Evolutionary conservation across 1,284 basidiomycete species (phyloP).

Genomic region (Pseudozyma sp.): DNA sequence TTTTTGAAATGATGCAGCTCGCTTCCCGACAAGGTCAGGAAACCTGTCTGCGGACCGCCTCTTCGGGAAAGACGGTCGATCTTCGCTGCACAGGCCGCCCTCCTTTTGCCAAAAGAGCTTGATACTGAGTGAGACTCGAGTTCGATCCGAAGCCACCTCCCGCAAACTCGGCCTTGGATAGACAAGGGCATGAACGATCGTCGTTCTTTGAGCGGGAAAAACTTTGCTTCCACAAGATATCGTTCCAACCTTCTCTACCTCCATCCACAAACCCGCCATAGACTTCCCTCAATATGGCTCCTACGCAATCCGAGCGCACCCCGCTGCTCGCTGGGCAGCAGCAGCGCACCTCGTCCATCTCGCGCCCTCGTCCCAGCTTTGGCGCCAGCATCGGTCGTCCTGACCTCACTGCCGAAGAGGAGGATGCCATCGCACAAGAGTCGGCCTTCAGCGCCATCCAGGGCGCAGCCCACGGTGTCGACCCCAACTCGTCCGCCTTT

Average conservation of each 20-base stretch:
- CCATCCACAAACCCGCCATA: neutral
- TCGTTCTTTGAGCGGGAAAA: no score
- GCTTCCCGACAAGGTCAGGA: neutral
- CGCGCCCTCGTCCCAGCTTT: constrained; percentile 46
- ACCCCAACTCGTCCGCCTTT: constrained; percentile 66
- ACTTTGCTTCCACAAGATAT: neutral
- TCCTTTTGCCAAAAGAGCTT: neutral
- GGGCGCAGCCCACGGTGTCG: constrained; percentile 64
- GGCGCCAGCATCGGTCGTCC: constrained; percentile 50
- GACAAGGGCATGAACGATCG: no score
- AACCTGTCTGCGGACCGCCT: neutral
- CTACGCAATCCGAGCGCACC: constrained; percentile 47
- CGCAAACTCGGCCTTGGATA: neutral
- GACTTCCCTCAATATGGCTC: constrained; percentile 20
- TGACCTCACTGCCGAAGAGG: constrained; percentile 50
- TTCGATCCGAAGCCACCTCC: neutral
- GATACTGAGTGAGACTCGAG: neutral
- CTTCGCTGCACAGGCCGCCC: neutral
- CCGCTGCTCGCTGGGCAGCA: constrained; percentile 45
- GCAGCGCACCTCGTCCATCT: constrained; percentile 26
- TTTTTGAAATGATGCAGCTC: neutral
- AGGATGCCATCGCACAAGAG: constrained; percentile 63
- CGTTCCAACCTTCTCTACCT: constrained; percentile 9
- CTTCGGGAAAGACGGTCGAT: constrained; percentile 3
- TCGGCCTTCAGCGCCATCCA: constrained; percentile 62